Evolutionary conservation across 768 basidiomycete genomes (phyloP).

Genomic region (Leccinum incarnatum): DNA sequence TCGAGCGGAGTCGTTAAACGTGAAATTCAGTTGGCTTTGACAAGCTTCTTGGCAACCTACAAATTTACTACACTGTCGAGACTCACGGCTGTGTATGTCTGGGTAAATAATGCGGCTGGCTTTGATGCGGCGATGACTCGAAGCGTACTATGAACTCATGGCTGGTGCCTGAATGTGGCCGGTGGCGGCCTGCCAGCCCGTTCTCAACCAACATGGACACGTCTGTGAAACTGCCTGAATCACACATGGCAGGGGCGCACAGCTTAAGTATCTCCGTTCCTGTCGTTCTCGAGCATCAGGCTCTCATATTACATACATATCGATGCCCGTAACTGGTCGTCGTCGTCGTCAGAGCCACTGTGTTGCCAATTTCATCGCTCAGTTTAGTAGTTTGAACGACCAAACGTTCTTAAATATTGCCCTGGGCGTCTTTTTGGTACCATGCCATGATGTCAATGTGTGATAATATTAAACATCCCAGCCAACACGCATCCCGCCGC

Average conservation of each 20-base stretch:
- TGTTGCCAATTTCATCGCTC: background rate
- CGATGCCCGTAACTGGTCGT: background rate
- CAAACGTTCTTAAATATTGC: background rate
- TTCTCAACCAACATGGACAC: background rate
- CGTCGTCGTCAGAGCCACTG: background rate
- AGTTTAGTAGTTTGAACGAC: background rate
- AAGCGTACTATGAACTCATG: constrained; percentile 2
- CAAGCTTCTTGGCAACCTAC: background rate
- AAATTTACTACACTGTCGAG: background rate
- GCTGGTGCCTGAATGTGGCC: constrained; percentile 23
- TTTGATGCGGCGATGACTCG: constrained; percentile 2
- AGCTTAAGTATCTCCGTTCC: background rate
- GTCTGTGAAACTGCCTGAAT: background rate
- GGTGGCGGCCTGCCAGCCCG: constrained; percentile 2
- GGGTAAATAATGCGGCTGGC: constrained; percentile 20
- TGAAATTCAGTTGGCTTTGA: constrained; percentile 1
- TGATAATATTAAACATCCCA: background rate
- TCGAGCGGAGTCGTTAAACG: constrained; percentile 23
- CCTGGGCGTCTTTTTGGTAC: background rate
- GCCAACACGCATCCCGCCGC: background rate
- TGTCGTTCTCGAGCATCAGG: background rate
- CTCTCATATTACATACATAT: background rate
- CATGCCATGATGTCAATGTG: background rate
- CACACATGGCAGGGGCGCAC: constrained; percentile 8
- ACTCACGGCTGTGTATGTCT: constrained; percentile 20